These are phyloP conservation scores for Knufia petricola DNA, from an alignment of 2,329 filamentous ascomycete genomes.

Conservation along the genomic window DNA sequence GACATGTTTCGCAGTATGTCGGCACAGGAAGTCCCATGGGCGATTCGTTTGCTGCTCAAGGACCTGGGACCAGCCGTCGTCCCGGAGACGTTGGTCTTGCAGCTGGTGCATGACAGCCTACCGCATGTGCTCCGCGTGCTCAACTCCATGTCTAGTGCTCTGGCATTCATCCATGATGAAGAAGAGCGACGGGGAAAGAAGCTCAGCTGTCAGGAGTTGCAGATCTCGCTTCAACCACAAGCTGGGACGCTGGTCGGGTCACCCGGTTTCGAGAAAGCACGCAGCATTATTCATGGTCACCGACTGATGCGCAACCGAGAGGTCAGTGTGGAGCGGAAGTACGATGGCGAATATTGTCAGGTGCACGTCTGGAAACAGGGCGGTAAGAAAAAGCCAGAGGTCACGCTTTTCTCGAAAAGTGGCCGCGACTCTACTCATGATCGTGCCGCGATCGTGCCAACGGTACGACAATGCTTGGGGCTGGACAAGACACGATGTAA, in stretches of 20 bases:
- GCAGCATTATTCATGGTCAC: conserved; percentile 61
- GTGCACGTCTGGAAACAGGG: conserved; percentile 65
- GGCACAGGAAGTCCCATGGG: conserved; percentile 72
- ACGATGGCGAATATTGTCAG: conserved; percentile 85
- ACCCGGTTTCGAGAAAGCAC: conserved; percentile 49
- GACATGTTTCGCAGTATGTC: conserved; percentile 50
- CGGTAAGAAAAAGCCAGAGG: conserved; percentile 34
- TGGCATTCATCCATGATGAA: conserved; percentile 5
- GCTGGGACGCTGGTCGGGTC: conserved; percentile 51
- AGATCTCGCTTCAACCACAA: conserved; percentile 35
- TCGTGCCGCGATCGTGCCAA: conserved; percentile 50
- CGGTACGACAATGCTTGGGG: conserved; percentile 54
- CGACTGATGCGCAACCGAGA: conserved; percentile 43
- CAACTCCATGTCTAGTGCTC: conserved; percentile 46
- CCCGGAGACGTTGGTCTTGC: neutral
- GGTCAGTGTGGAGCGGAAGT: conserved; percentile 63
- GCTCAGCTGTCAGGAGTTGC: too few species aligned
- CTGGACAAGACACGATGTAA: conserved; percentile 50
- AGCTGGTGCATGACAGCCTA: conserved; percentile 41
- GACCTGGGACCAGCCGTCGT: conserved; percentile 41
- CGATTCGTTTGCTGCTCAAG: conserved; percentile 71
- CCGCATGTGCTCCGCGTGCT: conserved; percentile 51
- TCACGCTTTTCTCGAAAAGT: conserved; percentile 85
- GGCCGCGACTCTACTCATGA: conserved; percentile 68
- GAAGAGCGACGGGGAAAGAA: conserved; percentile 9